phyloP scores from a whole-genome alignment of 1,284 basidiomycete species.

The Takashimella koratensis region DNA sequence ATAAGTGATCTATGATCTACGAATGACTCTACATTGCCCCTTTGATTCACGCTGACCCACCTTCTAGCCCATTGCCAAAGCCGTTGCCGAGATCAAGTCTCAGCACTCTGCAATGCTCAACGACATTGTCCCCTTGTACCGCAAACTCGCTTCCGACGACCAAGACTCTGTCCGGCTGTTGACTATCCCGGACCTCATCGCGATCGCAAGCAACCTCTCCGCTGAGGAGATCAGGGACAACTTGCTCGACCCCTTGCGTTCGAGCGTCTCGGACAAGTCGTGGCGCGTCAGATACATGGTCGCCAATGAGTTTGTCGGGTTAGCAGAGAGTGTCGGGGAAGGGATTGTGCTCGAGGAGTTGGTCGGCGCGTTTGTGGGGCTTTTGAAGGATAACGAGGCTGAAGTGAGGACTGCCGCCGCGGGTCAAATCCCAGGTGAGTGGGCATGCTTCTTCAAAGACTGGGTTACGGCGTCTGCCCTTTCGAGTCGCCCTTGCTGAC shows the following conservation, averaged over 20 bases:
- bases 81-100: conserved; percentile 57
- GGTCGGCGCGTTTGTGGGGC: conserved; percentile 85
- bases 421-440: conserved; percentile 88
- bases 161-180: conserved; percentile 96
- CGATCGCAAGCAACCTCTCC: conserved; percentile 78
- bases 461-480: neutral
- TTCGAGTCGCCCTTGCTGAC: conserved; percentile 3
- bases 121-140: conserved; percentile 90
- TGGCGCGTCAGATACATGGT: conserved; percentile 99
- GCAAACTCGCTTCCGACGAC: conserved; percentile 91
- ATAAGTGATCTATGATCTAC: too few species aligned
- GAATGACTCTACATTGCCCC: too few species aligned
- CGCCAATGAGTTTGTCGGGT: conserved; percentile 90
- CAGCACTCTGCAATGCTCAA: conserved; percentile 67
- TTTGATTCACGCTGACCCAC: too few species aligned
- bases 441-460: neutral
- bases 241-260: conserved; percentile 79
- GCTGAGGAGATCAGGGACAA: conserved; percentile 88
- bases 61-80: conserved; percentile 67
- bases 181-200: conserved; percentile 94
- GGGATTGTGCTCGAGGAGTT: conserved; percentile 93
- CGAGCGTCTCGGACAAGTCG: conserved; percentile 89
- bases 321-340: conserved; percentile 85
- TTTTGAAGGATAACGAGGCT: conserved; percentile 98
- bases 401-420: conserved; percentile 96